phyloP scores from a whole-genome alignment of 2,329 filamentous ascomycete species.

The Harringtonia lauricola region DNA sequence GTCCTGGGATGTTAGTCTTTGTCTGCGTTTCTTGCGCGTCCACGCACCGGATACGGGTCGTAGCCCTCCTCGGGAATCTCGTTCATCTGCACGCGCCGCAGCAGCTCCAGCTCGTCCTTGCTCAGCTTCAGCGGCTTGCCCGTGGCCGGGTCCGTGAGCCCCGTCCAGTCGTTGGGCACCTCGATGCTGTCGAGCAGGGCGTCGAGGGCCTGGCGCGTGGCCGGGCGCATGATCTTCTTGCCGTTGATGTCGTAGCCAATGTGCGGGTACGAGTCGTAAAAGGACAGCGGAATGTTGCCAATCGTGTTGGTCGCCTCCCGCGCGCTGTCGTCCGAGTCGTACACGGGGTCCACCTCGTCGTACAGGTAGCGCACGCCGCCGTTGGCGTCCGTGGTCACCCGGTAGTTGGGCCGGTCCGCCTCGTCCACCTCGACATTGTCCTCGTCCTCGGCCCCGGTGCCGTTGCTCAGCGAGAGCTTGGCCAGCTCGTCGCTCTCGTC shows the following conservation, averaged over 20 bases:
- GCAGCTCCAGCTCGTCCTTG: conserved; percentile 76
- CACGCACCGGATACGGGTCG: conserved; percentile 73
- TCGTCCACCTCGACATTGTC: conserved; percentile 25
- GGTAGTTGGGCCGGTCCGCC: conserved; percentile 35
- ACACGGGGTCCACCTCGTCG: conserved; percentile 83
- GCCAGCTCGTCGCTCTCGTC: conserved; percentile 28
- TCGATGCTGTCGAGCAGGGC: conserved; percentile 93
- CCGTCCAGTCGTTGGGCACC: conserved; percentile 93
- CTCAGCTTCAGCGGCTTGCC: conserved; percentile 85
- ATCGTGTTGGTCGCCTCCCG: conserved; percentile 79
- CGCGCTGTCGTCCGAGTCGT: conserved; percentile 88
- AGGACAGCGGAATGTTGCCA: conserved; percentile 83
- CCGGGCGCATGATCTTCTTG: conserved; percentile 93
- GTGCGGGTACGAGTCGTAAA: conserved; percentile 96
- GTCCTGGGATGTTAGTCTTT: conserved; percentile 42
- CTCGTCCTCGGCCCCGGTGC: conserved; percentile 18
- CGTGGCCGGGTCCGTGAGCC: conserved; percentile 84
- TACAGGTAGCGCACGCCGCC: conserved; percentile 87
- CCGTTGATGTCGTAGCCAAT: conserved; percentile 99
- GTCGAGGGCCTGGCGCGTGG: conserved; percentile 86
- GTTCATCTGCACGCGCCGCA: conserved; percentile 81
- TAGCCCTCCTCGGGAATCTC: conserved; percentile 81
- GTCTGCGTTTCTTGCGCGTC: no score
- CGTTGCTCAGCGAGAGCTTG: conserved; percentile 20
- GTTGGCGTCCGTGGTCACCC: conserved; percentile 69